Evolutionary conservation across 306 rosid species (phyloP).

Genomic region (Carpinus fangiana): DNA sequence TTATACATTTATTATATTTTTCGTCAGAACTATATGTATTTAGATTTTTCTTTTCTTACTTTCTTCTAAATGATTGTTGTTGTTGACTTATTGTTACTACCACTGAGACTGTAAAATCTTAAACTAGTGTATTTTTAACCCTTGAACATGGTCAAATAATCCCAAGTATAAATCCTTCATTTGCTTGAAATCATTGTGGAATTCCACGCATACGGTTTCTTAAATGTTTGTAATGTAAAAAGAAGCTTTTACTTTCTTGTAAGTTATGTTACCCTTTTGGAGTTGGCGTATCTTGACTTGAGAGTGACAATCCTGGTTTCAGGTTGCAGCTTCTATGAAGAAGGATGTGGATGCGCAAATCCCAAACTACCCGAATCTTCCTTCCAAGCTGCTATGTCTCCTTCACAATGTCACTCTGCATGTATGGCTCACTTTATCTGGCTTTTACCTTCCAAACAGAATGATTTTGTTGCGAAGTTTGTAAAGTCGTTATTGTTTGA

Average conservation of each 20-base stretch:
- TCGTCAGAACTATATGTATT: neutral
- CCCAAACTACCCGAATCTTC: constrained; percentile 86
- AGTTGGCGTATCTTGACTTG: neutral
- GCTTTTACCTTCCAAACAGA: neutral
- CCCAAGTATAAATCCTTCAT: neutral
- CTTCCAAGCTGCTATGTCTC: constrained; percentile 72
- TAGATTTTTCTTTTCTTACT: neutral
- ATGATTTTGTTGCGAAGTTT: neutral
- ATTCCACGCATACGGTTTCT: neutral
- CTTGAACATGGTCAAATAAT: neutral
- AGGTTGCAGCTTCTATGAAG: constrained; percentile 93
- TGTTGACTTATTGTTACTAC: no score
- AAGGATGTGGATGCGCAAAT: constrained; percentile 76
- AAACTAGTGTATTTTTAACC: neutral
- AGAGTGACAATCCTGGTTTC: constrained; percentile 25
- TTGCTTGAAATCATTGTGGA: neutral
- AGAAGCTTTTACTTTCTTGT: neutral
- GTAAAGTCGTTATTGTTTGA: neutral
- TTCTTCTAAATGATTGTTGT: no score
- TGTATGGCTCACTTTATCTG: constrained; percentile 37
- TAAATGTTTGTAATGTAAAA: neutral
- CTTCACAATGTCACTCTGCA: constrained; percentile 89
- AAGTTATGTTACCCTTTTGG: neutral
- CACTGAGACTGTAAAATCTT: neutral
- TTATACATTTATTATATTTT: neutral